Percentiles rank a stretch among this genome's conserved stretches.
phyloP scores from a whole-genome alignment of 2,329 filamentous ascomycete genomes.

The Ceratocystis eucalypticola region DNA sequence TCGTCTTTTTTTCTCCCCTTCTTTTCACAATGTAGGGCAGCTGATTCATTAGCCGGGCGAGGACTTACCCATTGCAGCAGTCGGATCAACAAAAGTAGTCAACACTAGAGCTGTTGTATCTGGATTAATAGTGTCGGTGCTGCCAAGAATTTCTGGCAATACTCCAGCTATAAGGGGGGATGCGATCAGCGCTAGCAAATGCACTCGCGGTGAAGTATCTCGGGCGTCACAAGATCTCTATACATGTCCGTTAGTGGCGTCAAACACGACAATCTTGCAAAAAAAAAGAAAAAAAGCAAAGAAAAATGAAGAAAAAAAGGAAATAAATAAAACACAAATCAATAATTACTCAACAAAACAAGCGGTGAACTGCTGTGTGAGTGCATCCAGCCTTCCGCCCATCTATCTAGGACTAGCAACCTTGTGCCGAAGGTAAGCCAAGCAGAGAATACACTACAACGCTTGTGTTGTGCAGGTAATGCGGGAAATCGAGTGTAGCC shows the following conservation, averaged over 20 bases:
- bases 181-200: background rate
- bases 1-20: background rate
- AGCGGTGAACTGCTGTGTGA: background rate
- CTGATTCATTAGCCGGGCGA: background rate
- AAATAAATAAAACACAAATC: background rate
- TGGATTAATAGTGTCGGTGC: background rate
- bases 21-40: background rate
- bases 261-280: background rate
- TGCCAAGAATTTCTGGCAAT: background rate
- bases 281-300: background rate
- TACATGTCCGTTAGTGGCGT: slow-evolving; percentile 12
- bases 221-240: slow-evolving; percentile 4
- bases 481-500: background rate
- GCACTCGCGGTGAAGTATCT: background rate
- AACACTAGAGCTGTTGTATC: background rate
- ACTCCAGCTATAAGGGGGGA: background rate
- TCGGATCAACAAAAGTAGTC: background rate
- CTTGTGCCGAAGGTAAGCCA: background rate
- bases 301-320: background rate
- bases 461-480: background rate
- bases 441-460: background rate
- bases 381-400: background rate
- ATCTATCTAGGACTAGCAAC: background rate
- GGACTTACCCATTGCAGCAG: background rate
- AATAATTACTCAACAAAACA: background rate